Conservation (phyloP, 2,329 filamentous ascomycete genomes). For the Colletotrichum orbiculare region DNA sequence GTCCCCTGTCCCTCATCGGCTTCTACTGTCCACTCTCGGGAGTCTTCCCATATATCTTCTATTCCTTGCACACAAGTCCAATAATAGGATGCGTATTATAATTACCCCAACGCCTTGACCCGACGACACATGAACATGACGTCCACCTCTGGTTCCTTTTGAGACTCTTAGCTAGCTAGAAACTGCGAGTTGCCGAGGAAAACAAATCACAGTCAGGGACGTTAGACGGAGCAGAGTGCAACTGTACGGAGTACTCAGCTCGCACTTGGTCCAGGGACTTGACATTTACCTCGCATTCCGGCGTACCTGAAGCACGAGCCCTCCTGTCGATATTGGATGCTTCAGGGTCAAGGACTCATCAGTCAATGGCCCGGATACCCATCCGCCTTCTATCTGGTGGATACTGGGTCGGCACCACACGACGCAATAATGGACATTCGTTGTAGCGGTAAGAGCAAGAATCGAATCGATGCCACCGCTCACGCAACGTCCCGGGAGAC, state of each 20-base stretch:
- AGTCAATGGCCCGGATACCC: neutral
- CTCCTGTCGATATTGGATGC: no score
- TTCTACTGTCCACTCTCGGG: conserved; percentile 13
- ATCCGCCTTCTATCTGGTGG: neutral
- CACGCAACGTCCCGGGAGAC: conserved; percentile 2
- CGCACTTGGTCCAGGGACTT: neutral
- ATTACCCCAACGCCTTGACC: conserved; percentile 8
- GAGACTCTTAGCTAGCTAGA: neutral
- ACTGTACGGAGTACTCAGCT: neutral
- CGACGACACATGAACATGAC: neutral
- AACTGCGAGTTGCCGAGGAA: conserved; percentile 3
- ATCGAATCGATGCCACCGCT: neutral
- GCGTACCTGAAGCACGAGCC: neutral
- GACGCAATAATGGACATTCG: no score
- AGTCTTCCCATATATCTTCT: conserved; percentile 25
- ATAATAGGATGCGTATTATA: conserved; percentile 9
- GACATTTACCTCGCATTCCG: neutral
- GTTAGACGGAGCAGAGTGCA: neutral
- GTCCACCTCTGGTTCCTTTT: conserved; percentile 2
- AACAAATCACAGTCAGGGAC: conserved; percentile 10
- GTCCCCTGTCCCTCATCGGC: neutral
- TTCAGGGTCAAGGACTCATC: no score
- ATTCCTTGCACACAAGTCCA: conserved; percentile 24
- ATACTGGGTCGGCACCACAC: no score
- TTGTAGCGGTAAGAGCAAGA: no score